phyloP scores from a whole-genome alignment of 2,329 filamentous ascomycete genomes.

The Phialocephala sp. region DNA sequence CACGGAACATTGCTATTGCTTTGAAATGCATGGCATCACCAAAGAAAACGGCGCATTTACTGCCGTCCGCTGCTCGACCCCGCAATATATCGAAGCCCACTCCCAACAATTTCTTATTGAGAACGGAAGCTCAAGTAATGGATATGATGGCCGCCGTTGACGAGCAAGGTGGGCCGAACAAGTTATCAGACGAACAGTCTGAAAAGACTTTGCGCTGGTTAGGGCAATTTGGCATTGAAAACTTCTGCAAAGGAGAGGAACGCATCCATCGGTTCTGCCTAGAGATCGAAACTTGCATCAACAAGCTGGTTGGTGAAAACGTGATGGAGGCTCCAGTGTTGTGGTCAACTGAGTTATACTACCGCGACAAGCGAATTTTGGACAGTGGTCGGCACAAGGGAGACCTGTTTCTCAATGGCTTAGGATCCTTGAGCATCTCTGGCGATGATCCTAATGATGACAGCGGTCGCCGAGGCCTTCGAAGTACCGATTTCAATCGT shows the following conservation, averaged over 20 bases:
- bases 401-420: conserved; percentile 52
- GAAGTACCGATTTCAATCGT: conserved; percentile 50
- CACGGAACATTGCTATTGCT: conserved; percentile 82
- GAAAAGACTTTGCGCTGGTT: conserved; percentile 86
- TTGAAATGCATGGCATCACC: conserved; percentile 87
- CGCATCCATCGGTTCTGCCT: conserved; percentile 92
- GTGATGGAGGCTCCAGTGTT: conserved; percentile 85
- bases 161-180: conserved; percentile 89
- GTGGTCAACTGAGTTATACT: conserved; percentile 90
- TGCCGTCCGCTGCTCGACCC: conserved; percentile 45
- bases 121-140: conserved; percentile 83
- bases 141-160: conserved; percentile 83
- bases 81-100: conserved; percentile 42
- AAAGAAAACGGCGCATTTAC: conserved; percentile 46
- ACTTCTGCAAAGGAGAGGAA: conserved; percentile 94
- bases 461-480: conserved; percentile 40
- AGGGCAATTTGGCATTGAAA: conserved; percentile 80
- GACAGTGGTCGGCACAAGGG: conserved; percentile 56
- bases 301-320: conserved; percentile 82
- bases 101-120: conserved; percentile 67
- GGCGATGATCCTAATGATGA: conserved; percentile 48
- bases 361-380: conserved; percentile 68
- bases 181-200: conserved; percentile 93
- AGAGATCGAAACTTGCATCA: conserved; percentile 86
- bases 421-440: conserved; percentile 54